These are phyloP conservation scores for Cyanidiococcus yangmingshanensis DNA, from an alignment of 23 red algal genomes.

Conservation along the genomic window DNA sequence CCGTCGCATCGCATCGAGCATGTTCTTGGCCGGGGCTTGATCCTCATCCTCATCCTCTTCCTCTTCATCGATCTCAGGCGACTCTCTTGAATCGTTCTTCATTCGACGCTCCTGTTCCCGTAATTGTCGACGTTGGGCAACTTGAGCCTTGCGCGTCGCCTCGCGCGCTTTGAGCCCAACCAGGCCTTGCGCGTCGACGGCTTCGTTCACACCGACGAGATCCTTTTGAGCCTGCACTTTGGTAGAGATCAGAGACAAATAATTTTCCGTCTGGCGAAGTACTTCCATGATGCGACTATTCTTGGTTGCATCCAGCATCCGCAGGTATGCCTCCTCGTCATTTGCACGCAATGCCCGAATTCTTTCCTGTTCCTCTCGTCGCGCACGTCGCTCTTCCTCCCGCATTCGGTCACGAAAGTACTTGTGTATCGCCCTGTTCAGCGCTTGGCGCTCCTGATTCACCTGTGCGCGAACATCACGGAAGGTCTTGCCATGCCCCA, in stretches of 20 bases:
- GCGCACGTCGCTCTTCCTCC: conserved; percentile 73
- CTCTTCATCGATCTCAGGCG: conserved; percentile 11
- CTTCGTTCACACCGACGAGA: conserved; percentile 46
- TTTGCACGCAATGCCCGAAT: conserved; percentile 78
- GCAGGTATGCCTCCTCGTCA: conserved; percentile 89
- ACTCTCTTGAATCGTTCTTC: neutral
- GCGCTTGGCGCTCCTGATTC: conserved; percentile 27
- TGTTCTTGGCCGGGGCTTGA: conserved; percentile 30
- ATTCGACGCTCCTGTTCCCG: neutral
- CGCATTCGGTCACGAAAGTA: conserved; percentile 59
- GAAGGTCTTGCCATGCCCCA: conserved; percentile 32
- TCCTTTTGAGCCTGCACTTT: conserved; percentile 79
- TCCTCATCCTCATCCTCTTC: conserved; percentile 21
- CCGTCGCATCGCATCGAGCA: conserved; percentile 41
- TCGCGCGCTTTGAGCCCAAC: neutral
- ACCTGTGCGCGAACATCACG: conserved; percentile 17
- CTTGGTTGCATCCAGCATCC: conserved; percentile 72
- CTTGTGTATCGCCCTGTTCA: conserved; percentile 60
- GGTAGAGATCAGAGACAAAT: conserved; percentile 71
- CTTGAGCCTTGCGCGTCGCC: neutral
- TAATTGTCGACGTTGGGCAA: neutral
- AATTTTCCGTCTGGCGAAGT: conserved; percentile 80
- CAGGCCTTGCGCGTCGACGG: conserved; percentile 15
- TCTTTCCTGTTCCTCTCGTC: conserved; percentile 72
- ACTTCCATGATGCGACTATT: conserved; percentile 77